Evolutionary conservation across 2,329 filamentous ascomycete genomes (phyloP).

Genomic region (Xylariaceae sp.): DNA sequence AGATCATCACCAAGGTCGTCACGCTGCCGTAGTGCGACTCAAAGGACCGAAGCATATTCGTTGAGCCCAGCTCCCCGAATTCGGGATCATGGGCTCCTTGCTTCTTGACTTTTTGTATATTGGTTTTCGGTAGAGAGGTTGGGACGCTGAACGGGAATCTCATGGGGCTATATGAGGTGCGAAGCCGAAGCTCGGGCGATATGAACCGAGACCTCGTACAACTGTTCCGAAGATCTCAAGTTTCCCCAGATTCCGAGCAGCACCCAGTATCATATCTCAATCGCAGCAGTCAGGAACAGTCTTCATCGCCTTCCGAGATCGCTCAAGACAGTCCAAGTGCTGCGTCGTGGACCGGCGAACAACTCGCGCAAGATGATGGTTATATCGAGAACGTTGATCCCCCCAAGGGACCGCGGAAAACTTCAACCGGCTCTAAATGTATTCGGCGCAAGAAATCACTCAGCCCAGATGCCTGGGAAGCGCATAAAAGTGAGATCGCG

Average conservation of each 20-base stretch:
- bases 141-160: slow-evolving; percentile 12
- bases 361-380: slow-evolving; percentile 10
- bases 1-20: background rate
- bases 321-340: background rate
- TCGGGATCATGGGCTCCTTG: slow-evolving; percentile 29
- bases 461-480: slow-evolving; percentile 29
- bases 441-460: slow-evolving; percentile 29
- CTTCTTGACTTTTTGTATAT: slow-evolving; percentile 18
- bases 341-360: slow-evolving; percentile 9
- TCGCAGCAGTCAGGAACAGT: slow-evolving; percentile 12
- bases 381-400: slow-evolving; percentile 7
- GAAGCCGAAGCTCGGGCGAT: slow-evolving; percentile 13
- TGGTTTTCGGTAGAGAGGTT: slow-evolving; percentile 24
- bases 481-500: slow-evolving; percentile 32
- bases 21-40: slow-evolving; percentile 10
- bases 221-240: slow-evolving; percentile 18
- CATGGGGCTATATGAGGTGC: slow-evolving; percentile 16
- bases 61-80: slow-evolving; percentile 18
- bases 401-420: slow-evolving; percentile 11
- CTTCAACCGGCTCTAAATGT: slow-evolving; percentile 8
- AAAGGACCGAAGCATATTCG: slow-evolving; percentile 1
- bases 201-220: slow-evolving; percentile 23
- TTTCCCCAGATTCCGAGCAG: slow-evolving; percentile 16
- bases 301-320: slow-evolving; percentile 1
- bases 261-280: slow-evolving; percentile 11